phyloP scores from a whole-genome alignment of 1,284 basidiomycete genomes.

The Ustilago hordei region DNA sequence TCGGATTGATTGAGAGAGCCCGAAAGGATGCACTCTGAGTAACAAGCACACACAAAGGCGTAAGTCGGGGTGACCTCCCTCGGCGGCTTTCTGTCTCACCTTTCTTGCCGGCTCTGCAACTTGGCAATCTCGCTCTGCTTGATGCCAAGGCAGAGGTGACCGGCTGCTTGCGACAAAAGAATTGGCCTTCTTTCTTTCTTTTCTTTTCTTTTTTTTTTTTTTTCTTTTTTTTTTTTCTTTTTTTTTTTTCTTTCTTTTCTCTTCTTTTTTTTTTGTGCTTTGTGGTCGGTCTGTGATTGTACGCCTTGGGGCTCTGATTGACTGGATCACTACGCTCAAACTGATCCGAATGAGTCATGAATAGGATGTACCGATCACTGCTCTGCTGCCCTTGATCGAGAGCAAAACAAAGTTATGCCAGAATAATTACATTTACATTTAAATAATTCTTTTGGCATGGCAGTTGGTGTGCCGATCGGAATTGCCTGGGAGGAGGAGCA shows the following conservation, averaged over 20 bases:
- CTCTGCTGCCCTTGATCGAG: not conserved
- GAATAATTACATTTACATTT: not conserved
- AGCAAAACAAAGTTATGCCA: too few species aligned
- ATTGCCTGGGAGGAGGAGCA: constrained; percentile 4
- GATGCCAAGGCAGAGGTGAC: not conserved
- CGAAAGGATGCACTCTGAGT: too few species aligned
- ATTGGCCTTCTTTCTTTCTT: not conserved
- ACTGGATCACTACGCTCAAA: not conserved
- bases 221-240: too few species aligned
- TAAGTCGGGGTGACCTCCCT: not conserved
- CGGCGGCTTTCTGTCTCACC: not conserved
- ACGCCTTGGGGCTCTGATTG: not conserved
- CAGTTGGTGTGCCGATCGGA: not conserved
- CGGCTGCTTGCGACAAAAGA: not conserved
- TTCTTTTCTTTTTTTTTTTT: too few species aligned
- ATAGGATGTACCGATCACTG: not conserved
- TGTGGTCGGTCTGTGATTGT: too few species aligned
- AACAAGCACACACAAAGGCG: too few species aligned
- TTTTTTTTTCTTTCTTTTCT: rapidly evolving
- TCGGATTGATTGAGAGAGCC: not conserved
- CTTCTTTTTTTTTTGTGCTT: too few species aligned
- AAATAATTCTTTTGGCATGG: not conserved
- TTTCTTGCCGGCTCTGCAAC: not conserved
- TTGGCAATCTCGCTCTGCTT: not conserved
- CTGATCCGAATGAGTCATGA: not conserved